These are phyloP conservation scores for Porcisia hertigi DNA, from an alignment of 208 protist species.

Conservation along the genomic window DNA sequence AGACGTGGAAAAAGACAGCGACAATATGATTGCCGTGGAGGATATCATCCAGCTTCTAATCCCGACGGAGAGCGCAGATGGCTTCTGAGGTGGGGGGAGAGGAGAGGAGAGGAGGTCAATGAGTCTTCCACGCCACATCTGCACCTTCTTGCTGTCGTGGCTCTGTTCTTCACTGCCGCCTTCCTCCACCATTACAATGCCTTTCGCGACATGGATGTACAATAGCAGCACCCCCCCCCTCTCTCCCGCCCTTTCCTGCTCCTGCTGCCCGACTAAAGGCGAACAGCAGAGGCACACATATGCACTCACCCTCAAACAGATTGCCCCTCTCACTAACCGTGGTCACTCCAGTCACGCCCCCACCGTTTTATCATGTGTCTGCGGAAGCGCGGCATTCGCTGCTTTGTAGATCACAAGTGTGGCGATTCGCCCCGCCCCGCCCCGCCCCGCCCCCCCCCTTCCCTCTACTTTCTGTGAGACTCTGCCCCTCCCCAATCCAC, in stretches of 20 bases:
- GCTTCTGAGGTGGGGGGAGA: background rate
- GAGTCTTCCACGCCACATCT: background rate
- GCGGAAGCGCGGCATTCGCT: background rate
- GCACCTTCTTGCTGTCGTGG: background rate
- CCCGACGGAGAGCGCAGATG: background rate
- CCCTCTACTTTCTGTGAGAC: background rate
- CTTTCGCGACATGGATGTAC: too few relatives aligned
- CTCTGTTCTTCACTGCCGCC: background rate
- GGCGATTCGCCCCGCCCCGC: too few relatives aligned
- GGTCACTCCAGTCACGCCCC: background rate
- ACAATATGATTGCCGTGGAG: conserved; percentile 83
- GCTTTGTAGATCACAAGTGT: background rate
- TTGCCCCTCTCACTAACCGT: background rate
- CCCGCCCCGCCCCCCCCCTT: background rate
- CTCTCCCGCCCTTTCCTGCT: background rate
- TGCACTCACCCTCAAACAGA: background rate
- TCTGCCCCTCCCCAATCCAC: too few relatives aligned
- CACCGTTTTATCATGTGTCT: background rate
- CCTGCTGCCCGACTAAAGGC: conserved; percentile 3
- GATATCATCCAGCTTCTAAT: conserved; percentile 80
- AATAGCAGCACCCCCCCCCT: too few relatives aligned
- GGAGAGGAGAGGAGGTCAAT: background rate
- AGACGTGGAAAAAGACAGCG: conserved; percentile 82
- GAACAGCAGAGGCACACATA: background rate
- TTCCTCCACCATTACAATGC: background rate